phyloP scores from a whole-genome alignment of 208 protist species.

The Leishmania gerbilli region DNA sequence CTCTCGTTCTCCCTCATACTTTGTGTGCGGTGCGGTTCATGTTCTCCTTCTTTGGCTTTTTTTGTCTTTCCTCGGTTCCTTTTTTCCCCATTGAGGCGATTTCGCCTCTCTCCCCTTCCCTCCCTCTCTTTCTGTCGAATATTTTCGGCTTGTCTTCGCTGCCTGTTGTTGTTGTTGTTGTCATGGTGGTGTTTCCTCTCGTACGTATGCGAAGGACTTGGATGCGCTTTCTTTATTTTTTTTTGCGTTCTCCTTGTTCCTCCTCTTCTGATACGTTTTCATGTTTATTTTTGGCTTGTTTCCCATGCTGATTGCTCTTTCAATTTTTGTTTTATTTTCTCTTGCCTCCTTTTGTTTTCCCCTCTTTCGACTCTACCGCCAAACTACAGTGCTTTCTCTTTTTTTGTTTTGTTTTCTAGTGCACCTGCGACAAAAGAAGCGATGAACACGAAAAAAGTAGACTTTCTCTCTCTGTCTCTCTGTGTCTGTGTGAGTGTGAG shows the following conservation, averaged over 20 bases:
- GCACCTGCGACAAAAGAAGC: neutral
- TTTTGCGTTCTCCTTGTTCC: conserved; percentile 3
- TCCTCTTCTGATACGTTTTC: conserved; percentile 9
- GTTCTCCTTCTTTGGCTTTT: neutral
- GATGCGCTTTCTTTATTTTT: neutral
- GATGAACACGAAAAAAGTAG: neutral
- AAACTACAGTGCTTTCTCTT: conserved; percentile 6
- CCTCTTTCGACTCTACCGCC: neutral
- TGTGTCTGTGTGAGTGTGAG: neutral
- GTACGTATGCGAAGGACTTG: neutral
- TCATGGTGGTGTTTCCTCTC: neutral
- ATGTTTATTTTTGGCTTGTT: conserved; percentile 3
- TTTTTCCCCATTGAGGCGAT: neutral
- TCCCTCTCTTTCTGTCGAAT: neutral
- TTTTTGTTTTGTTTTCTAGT: conserved; percentile 14
- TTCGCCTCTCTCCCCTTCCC: neutral
- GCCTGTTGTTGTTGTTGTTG: neutral
- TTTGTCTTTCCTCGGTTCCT: neutral
- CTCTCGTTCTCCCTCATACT: neutral
- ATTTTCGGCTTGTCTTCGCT: neutral
- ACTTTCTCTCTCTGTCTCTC: neutral
- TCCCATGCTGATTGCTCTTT: conserved; percentile 6
- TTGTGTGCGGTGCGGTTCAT: neutral
- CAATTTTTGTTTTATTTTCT: neutral
- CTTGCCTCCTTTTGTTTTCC: neutral